These are phyloP conservation scores for Neurospora sp. DNA, from an alignment of 2,329 filamentous ascomycete genomes.

Conservation along the genomic window DNA sequence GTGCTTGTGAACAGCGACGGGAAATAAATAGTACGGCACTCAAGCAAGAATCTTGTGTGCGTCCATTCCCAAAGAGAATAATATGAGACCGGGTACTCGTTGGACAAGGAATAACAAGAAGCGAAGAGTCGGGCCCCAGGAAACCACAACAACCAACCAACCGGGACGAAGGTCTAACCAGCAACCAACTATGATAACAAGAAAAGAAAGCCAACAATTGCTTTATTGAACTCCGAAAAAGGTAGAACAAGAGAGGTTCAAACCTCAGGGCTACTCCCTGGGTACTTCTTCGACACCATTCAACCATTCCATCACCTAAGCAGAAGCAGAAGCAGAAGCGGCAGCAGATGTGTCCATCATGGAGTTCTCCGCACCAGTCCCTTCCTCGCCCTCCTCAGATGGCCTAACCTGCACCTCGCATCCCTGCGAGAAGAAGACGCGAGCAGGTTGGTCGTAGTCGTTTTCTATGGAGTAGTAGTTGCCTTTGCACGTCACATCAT, in stretches of 20 bases:
- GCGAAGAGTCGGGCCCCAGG: background rate
- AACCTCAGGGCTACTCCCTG: background rate
- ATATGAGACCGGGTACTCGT: background rate
- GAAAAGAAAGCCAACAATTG: background rate
- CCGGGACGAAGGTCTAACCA: background rate
- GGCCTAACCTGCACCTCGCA: slow-evolving; percentile 41
- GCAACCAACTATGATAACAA: background rate
- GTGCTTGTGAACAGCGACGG: background rate
- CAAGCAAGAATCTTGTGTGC: background rate
- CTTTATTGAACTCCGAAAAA: background rate
- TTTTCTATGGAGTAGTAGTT: slow-evolving; percentile 92
- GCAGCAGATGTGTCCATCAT: background rate
- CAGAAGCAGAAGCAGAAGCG: background rate
- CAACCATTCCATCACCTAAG: background rate
- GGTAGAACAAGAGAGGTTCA: background rate
- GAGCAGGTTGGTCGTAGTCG: slow-evolving; percentile 58
- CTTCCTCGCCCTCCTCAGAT: slow-evolving; percentile 14
- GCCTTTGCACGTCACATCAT: slow-evolving; percentile 39
- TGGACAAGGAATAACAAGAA: background rate
- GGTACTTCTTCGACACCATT: background rate
- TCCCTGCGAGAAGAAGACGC: slow-evolving; percentile 88
- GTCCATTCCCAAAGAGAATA: background rate
- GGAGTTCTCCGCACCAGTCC: background rate
- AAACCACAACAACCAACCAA: too few species aligned
- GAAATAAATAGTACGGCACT: background rate